These are phyloP conservation scores for Boletus tylopilopsis DNA, from an alignment of 768 basidiomycete genomes.

Conservation along the genomic window DNA sequence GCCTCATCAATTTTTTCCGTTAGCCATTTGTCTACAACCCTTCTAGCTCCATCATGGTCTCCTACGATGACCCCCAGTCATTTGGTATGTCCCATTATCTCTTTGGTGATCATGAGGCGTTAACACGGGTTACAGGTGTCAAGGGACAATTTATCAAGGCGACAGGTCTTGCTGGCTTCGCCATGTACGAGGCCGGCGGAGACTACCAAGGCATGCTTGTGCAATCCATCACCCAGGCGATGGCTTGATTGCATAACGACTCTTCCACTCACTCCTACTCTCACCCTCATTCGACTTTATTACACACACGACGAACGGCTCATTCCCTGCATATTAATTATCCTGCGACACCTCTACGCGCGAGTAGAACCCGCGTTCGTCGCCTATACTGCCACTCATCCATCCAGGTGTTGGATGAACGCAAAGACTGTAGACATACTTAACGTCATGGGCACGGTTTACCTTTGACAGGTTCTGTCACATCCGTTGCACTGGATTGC, in stretches of 20 bases:
- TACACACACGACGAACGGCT: slow-evolving; percentile 20
- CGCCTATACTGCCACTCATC: slow-evolving; percentile 2
- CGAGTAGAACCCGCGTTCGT: slow-evolving; percentile 10
- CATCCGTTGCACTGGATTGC: neutral
- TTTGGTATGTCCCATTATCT: slow-evolving; percentile 39
- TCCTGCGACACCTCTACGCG: neutral
- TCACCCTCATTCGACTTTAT: slow-evolving; percentile 9
- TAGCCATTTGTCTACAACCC: slow-evolving; percentile 69
- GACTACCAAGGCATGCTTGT: slow-evolving; percentile 38
- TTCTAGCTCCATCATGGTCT: slow-evolving; percentile 50
- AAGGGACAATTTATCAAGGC: slow-evolving; percentile 41
- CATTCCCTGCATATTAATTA: slow-evolving; percentile 10
- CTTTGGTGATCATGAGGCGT: no score
- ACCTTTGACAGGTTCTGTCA: slow-evolving; percentile 14
- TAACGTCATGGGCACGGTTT: neutral
- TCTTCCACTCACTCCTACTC: neutral
- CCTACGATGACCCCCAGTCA: slow-evolving; percentile 62
- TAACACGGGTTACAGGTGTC: slow-evolving; percentile 27
- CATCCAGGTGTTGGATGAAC: slow-evolving; percentile 15
- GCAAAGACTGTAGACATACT: neutral
- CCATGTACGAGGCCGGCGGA: slow-evolving; percentile 45
- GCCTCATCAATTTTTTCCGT: neutral
- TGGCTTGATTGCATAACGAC: slow-evolving; percentile 16
- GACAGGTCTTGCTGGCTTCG: slow-evolving; percentile 37
- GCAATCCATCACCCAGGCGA: slow-evolving; percentile 29